These are phyloP conservation scores for Begonia loranthoides DNA, from an alignment of 306 rosid genomes.

Conservation along the genomic window DNA sequence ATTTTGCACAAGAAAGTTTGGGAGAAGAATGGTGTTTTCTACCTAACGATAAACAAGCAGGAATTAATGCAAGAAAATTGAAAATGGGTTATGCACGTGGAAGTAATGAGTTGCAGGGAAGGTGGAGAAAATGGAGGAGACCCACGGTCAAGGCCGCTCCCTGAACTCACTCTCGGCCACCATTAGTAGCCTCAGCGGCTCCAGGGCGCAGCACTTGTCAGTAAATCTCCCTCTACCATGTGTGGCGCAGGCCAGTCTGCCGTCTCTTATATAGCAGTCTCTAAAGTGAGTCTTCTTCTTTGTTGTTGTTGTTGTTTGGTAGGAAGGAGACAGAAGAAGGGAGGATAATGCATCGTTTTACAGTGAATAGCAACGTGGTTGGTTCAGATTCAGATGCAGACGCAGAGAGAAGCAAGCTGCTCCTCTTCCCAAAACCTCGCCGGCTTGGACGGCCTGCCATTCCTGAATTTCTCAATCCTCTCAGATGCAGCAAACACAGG, in stretches of 20 bases:
- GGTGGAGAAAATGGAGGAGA: not conserved
- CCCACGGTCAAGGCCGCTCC: too few relatives aligned
- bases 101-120: constrained; percentile 1
- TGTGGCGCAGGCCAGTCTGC: too few relatives aligned
- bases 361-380: constrained; percentile 37
- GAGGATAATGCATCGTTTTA: constrained; percentile 39
- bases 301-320: not conserved
- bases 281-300: too few relatives aligned
- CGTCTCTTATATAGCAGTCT: too few relatives aligned
- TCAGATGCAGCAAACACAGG: constrained; percentile 46
- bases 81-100: not conserved
- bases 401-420: constrained; percentile 25
- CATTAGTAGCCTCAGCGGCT: too few relatives aligned
- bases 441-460: constrained; percentile 27
- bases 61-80: not conserved
- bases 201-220: too few relatives aligned
- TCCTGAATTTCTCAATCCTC: constrained; percentile 61
- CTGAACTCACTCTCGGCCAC: too few relatives aligned
- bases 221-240: too few relatives aligned
- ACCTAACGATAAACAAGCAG: too few relatives aligned
- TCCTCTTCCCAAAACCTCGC: constrained; percentile 70
- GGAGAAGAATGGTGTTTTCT: too few relatives aligned
- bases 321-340: constrained; percentile 4
- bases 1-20: too few relatives aligned
- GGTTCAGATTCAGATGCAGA: constrained; percentile 28